A percentile compares a stretch with the other conserved stretches of the same genome.
These are phyloP conservation scores for Zygotorulaspora sp. DNA, from an alignment of 805 yeast species.

Conservation along the genomic window DNA sequence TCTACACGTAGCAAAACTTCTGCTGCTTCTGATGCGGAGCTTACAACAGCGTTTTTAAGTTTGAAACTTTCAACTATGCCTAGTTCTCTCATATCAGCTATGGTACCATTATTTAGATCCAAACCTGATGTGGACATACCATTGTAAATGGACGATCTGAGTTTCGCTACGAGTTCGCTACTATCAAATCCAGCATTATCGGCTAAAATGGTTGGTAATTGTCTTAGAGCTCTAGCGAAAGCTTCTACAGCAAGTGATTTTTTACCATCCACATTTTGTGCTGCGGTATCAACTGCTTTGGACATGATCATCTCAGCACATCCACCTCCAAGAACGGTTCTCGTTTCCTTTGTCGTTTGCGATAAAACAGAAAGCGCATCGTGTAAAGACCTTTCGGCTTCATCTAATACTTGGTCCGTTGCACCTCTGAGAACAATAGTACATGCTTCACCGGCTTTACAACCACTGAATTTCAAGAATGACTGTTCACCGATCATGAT, in stretches of 20 bases:
- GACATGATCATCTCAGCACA: constrained; percentile 96
- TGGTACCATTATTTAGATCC: constrained; percentile 74
- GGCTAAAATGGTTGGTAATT: constrained; percentile 90
- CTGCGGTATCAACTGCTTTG: constrained; percentile 88
- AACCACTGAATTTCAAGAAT: constrained; percentile 91
- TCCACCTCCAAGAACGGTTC: constrained; percentile 93
- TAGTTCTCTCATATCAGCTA: constrained; percentile 90
- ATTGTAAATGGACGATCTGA: constrained; percentile 78
- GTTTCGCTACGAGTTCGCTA: constrained; percentile 82
- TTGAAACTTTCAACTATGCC: constrained; percentile 93
- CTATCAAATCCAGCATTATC: constrained; percentile 98
- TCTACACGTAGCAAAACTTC: constrained; percentile 94
- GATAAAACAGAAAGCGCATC: constrained; percentile 94
- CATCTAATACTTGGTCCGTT: constrained; percentile 92
- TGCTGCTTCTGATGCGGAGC: constrained; percentile 97
- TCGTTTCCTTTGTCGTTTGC: constrained; percentile 88
- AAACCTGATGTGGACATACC: constrained; percentile 92
- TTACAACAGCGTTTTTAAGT: constrained; percentile 87
- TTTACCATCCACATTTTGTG: constrained; percentile 90
- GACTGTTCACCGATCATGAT: constrained; percentile 88
- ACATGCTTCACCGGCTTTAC: constrained; percentile 93
- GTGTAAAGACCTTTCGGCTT: constrained; percentile 93
- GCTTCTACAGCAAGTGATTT: constrained; percentile 91
- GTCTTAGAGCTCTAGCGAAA: constrained; percentile 89
- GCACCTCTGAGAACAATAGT: constrained; percentile 95